Conservation (phyloP, 192 early-diverging fungal species). For the Linnemannia elongata region DNA sequence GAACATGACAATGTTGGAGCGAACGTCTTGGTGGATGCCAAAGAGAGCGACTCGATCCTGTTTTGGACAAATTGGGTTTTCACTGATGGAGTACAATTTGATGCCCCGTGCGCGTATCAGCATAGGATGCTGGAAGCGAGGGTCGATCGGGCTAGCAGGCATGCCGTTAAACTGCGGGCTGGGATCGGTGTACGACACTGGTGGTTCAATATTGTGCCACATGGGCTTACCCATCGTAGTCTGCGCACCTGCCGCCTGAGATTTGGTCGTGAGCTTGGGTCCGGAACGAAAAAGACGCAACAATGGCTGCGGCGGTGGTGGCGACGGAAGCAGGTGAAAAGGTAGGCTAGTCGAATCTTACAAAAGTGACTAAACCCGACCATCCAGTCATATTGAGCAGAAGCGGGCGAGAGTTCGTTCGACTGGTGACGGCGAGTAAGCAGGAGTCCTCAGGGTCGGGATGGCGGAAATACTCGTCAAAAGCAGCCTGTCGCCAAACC, state of each 20-base stretch:
- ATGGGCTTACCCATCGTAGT: not conserved
- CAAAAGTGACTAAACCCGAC: not conserved
- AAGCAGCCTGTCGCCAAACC: constrained; percentile 12
- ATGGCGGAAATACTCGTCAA: constrained; percentile 18
- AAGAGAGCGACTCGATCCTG: constrained; percentile 34
- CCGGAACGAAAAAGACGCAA: not conserved
- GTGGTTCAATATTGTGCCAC: constrained; percentile 28
- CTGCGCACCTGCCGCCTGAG: not conserved
- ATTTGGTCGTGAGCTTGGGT: not conserved
- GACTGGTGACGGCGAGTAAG: not conserved
- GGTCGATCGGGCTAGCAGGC: constrained; percentile 9
- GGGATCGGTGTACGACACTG: constrained; percentile 7
- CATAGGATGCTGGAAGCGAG: not conserved
- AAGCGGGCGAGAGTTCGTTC: not conserved
- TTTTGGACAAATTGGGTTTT: not conserved
- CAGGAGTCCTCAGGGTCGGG: not conserved
- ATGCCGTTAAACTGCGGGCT: constrained; percentile 4
- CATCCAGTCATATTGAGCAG: not conserved
- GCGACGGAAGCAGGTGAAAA: not conserved
- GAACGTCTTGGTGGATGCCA: constrained; percentile 25
- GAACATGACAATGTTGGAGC: constrained; percentile 16
- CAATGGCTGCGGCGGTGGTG: no score
- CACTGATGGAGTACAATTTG: constrained; percentile 10
- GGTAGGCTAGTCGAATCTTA: not conserved
- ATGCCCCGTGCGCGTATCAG: constrained; percentile 16